Evolutionary conservation across 2,329 filamentous ascomycete genomes (phyloP).

Genomic region (Acarospora socialis): DNA sequence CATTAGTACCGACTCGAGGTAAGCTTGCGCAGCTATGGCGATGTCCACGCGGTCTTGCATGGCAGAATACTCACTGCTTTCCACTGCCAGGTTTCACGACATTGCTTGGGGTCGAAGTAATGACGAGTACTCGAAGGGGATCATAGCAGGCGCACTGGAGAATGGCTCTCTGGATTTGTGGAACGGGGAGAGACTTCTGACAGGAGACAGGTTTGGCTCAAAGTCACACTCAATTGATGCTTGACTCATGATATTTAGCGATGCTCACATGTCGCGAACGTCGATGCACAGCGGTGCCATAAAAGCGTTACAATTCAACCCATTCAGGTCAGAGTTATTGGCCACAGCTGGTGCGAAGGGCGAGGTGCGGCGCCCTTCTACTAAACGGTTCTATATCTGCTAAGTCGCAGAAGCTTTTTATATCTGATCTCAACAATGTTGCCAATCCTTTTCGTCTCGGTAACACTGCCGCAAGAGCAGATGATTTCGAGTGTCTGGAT

Average conservation of each 20-base stretch:
- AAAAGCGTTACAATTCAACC: conserved; percentile 94
- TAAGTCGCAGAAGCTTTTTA: conserved; percentile 46
- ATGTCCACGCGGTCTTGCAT: background rate
- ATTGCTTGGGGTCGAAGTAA: conserved; percentile 83
- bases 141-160: conserved; percentile 90
- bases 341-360: conserved; percentile 89
- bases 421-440: conserved; percentile 87
- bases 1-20: conserved; percentile 83
- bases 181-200: conserved; percentile 62
- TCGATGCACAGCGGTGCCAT: conserved; percentile 85
- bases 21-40: conserved; percentile 18
- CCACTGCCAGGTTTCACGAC: conserved; percentile 66
- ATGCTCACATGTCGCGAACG: conserved; percentile 73
- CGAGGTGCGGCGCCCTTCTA: conserved; percentile 36
- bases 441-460: conserved; percentile 79
- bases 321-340: conserved; percentile 75
- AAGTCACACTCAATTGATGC: background rate
- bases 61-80: conserved; percentile 15
- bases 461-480: conserved; percentile 72
- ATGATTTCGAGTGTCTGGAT: conserved; percentile 90
- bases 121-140: conserved; percentile 63
- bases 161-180: conserved; percentile 87
- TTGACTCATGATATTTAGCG: conserved; percentile 30
- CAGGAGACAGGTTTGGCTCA: conserved; percentile 31
- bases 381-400: background rate